Evolutionary conservation across 345 rosid genomes (phyloP).

Genomic region (Cardiospermum halicacabum): DNA sequence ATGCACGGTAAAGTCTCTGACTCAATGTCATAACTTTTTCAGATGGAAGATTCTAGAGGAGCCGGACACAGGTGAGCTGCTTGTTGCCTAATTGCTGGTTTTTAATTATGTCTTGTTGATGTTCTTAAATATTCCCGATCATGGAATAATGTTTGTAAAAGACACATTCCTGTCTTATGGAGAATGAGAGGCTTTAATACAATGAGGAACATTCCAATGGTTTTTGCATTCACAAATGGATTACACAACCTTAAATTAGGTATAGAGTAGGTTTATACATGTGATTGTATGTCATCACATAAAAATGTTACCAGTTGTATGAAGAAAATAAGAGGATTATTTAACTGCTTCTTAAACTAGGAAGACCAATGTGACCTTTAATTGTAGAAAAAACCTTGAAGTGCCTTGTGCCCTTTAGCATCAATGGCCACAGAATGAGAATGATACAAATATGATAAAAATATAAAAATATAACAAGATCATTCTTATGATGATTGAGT

Average conservation of each 20-base stretch:
- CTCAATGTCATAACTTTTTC: conserved; percentile 18
- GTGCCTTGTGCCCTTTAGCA: too few relatives aligned
- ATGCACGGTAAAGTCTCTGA: conserved; percentile 8
- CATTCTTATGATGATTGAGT: too few relatives aligned
- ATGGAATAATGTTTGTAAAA: background rate
- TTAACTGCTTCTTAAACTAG: too few relatives aligned
- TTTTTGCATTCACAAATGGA: background rate
- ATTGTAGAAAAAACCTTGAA: too few relatives aligned
- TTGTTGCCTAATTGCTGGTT: conserved; percentile 1
- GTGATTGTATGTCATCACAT: too few relatives aligned
- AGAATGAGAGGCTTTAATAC: background rate
- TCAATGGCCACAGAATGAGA: too few relatives aligned
- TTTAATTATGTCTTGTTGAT: background rate
- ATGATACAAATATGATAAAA: too few relatives aligned
- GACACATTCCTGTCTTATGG: background rate
- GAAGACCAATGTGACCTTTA: too few relatives aligned
- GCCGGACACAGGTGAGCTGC: conserved; percentile 39
- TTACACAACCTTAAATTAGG: background rate
- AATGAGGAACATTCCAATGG: background rate
- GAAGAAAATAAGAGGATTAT: too few relatives aligned
- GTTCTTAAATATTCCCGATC: background rate
- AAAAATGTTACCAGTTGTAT: too few relatives aligned
- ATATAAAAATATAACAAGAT: too few relatives aligned
- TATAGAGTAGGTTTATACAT: too few relatives aligned
- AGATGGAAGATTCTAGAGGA: conserved; percentile 51